phyloP scores from a whole-genome alignment of 1,284 basidiomycete species.

The Microbotryum scabiosae region DNA sequence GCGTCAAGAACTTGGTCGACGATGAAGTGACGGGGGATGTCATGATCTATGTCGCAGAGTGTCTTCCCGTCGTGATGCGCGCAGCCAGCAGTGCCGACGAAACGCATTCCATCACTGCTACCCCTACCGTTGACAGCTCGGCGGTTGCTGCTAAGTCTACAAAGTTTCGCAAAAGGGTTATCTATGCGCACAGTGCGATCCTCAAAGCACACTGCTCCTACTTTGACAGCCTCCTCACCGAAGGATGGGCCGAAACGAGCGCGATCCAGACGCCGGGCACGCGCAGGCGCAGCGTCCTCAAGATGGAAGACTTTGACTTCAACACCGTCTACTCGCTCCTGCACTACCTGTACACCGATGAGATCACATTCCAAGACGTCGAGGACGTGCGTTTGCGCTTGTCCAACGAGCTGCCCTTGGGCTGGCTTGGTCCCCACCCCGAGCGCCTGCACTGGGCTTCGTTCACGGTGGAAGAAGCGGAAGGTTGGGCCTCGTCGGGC shows the following conservation, averaged over 20 bases:
- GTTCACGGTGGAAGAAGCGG: constrained; percentile 37
- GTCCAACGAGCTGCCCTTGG: constrained; percentile 14
- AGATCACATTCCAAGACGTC: constrained; percentile 46
- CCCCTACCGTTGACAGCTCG: background rate
- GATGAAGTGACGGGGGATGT: constrained; percentile 48
- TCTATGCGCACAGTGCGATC: constrained; percentile 74
- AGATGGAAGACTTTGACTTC: constrained; percentile 74
- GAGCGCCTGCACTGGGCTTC: background rate
- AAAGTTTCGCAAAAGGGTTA: constrained; percentile 54
- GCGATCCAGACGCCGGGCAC: constrained; percentile 33
- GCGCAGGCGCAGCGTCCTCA: constrained; percentile 39
- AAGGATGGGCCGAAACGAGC: constrained; percentile 56
- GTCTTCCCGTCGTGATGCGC: constrained; percentile 36
- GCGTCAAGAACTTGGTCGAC: constrained; percentile 36
- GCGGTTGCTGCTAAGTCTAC: constrained; percentile 28
- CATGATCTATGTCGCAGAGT: constrained; percentile 62
- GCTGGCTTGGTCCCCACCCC: constrained; percentile 2
- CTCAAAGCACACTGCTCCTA: constrained; percentile 65
- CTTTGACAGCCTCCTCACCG: constrained; percentile 67
- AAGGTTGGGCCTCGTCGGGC: constrained; percentile 54
- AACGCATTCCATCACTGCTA: background rate
- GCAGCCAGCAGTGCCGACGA: background rate
- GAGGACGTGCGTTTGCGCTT: constrained; percentile 43
- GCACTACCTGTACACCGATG: constrained; percentile 68
- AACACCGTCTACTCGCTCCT: constrained; percentile 73